Base-by-base conservation (phyloP, 257 asterid genomes). In the Phtheirospermum japonicum region DNA sequence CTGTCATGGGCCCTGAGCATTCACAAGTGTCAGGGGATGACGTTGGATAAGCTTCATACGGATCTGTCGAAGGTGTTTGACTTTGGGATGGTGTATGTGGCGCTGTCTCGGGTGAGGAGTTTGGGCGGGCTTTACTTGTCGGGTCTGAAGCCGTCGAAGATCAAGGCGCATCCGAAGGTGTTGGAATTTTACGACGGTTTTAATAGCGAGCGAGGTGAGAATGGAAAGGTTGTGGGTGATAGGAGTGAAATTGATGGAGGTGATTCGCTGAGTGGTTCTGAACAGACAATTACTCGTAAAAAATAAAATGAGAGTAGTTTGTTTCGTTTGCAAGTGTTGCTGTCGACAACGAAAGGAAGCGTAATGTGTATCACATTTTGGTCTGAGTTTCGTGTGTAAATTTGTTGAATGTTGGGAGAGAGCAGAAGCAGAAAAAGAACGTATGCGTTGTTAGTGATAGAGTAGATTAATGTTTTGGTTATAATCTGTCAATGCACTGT, bases 1-100 rank as follows among this genome's bases (percentile, higher is more conserved):
- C 71, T 89, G 59, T 76, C 97, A n/a, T 89, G 95, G 97, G 94
- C 94, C 70, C 49, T 89, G 40, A 89, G 97, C 74, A 79, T 89
- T 67, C 97, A 86, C 73, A 86, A 86, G 69, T 86, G 91, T 68
- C 95, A 84, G 40, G 97, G 97, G 37, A 86, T 89, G 95, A 82
- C 85, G 59, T 66, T 89, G 4, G 85, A 84, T 54, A 77, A 78
- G 69, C 85, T 89, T 34, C 77, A 77, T 66, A 83, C 95, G 7
- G 79, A 86, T 66, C 74, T 84, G 9, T 63, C 74, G 3, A 76
- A 82, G 16, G 88, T 78, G 73, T 84, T 89, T 60, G 94, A 73
- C 68, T 75, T 33, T 61, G 97, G 94, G 49, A 89, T 89, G 97
- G 97, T 79, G 6, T 89, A 89, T 58, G 95, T 86, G 62, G 97